Evolutionary conservation across 306 rosid genomes (phyloP).

Genomic region (Sechiopsis laciniata): DNA sequence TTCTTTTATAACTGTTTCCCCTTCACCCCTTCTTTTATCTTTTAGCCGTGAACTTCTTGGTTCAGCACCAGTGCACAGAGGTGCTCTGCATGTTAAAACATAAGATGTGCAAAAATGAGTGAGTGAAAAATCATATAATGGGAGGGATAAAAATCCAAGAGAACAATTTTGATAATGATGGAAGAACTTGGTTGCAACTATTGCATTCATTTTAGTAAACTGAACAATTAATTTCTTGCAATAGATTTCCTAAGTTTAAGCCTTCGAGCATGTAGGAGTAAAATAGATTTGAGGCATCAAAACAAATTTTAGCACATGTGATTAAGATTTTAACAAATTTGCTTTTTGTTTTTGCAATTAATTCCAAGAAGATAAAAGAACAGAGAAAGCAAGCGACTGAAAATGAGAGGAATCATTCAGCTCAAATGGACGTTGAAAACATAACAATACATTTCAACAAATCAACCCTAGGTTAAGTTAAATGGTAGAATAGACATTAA

Average conservation of each 20-base stretch:
- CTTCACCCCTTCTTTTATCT: conserved; percentile 88
- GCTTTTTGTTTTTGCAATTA: background rate
- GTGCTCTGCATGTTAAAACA: conserved; percentile 48
- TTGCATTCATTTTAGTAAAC: background rate
- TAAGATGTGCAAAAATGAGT: background rate
- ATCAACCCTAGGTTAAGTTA: conserved; percentile 53
- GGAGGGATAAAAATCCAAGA: background rate
- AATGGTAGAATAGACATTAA: conserved; percentile 30
- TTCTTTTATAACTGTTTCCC: conserved; percentile 83
- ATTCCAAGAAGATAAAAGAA: background rate
- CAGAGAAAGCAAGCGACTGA: background rate
- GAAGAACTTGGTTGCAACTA: background rate
- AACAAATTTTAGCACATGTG: background rate
- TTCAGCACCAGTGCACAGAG: conserved; percentile 43
- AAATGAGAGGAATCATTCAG: conserved; percentile 18
- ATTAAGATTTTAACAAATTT: background rate
- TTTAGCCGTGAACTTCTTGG: conserved; percentile 95
- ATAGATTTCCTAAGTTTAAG: background rate
- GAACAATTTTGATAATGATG: background rate
- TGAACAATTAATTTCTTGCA: background rate
- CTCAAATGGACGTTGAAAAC: background rate
- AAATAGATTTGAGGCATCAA: background rate
- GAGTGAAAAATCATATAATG: background rate
- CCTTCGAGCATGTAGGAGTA: background rate
- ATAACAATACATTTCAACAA: conserved; percentile 42